Conservation (phyloP, 169 alveolate genomes). For the Plasmodium berghei region DNA sequence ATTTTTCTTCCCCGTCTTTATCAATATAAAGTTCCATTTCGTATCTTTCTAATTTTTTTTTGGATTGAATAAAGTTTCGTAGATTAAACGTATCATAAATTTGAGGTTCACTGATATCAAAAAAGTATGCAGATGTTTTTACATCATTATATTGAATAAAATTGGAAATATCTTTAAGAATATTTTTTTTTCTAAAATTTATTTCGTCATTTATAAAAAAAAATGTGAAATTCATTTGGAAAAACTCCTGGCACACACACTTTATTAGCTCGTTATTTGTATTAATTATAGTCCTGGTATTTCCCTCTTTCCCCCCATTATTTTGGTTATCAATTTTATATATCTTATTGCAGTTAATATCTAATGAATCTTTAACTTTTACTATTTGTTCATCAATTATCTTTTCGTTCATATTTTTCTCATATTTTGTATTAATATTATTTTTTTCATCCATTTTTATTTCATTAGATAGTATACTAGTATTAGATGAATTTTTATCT, state of each 20-base stretch:
- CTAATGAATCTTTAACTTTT: conserved; percentile 3
- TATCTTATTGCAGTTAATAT: not conserved
- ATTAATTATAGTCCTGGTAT: conserved; percentile 16
- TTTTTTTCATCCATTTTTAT: not conserved
- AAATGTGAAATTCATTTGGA: conserved; percentile 34
- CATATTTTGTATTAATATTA: not conserved
- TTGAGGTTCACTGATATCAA: conserved; percentile 31
- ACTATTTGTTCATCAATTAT: not conserved
- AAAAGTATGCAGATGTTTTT: conserved; percentile 66
- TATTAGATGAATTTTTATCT: not conserved
- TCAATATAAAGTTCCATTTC: conserved; percentile 14
- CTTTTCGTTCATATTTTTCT: not conserved
- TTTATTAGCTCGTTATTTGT: conserved; percentile 48
- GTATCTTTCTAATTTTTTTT: conserved; percentile 36
- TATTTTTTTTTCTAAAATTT: conserved; percentile 31
- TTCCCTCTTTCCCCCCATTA: not conserved
- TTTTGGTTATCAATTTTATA: not conserved
- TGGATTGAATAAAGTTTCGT: conserved; percentile 19
- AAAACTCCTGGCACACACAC: conserved; percentile 23
- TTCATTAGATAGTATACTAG: not conserved
- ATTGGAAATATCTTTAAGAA: conserved; percentile 28
- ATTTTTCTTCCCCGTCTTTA: conserved; percentile 15
- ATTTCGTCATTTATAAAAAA: conserved; percentile 63
- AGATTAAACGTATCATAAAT: conserved; percentile 31
- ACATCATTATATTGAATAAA: conserved; percentile 19